Evolutionary conservation across 306 rosid genomes (phyloP), one percentile per base, ranked within the genome.

Genomic region (Rubus idaeus): DNA sequence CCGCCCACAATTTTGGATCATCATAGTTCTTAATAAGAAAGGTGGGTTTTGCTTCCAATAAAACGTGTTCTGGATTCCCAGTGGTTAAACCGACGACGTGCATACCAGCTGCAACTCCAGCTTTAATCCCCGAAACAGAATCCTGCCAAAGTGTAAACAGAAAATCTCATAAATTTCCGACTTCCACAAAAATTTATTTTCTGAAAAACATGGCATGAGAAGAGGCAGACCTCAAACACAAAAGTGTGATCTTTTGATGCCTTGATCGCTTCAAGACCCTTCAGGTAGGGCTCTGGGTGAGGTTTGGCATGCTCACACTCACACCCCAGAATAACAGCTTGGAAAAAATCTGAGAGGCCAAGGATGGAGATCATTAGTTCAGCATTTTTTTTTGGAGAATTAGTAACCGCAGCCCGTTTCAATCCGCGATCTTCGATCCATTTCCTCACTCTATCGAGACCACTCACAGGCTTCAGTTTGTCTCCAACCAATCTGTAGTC

Each of bases 321-420:
- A 58, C 75, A 68, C 21, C 98, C 98, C 37, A 92, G 55, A 63
- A 95, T 90, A 46, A 95, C 74, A 64, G 85, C 95, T 0, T 94
- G 79, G 23, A 95, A 95, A 79, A 95, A 95, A 81, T 92, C 92
- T 18, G 93, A 37, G 67, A 95, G 97, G 67, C 97, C 97, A 14
- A 95, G 93, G 16, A 5, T 50, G 51, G 93, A 87, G 83, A 95
- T 67, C 91, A 90, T 83, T 82, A 92, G 93, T 77, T 95, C 98
- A 10, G 98, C 98, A 86, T 92, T 95, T 66, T 82, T 63, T 76
- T 90, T 86, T 20, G 98, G 98, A 80, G 98, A 96, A 65, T 95
- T 95, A 52, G 98, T 95, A 62, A 95, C 98, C 13, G 98, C 98
- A 75, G 97, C 98, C 51, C 96, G 88, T 75, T 92, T 95, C 86